A percentile compares a stretch with the other conserved stretches of the same genome.
These are phyloP conservation scores for Fusarium illudens DNA, from an alignment of 2,329 filamentous ascomycete species.

Conservation along the genomic window DNA sequence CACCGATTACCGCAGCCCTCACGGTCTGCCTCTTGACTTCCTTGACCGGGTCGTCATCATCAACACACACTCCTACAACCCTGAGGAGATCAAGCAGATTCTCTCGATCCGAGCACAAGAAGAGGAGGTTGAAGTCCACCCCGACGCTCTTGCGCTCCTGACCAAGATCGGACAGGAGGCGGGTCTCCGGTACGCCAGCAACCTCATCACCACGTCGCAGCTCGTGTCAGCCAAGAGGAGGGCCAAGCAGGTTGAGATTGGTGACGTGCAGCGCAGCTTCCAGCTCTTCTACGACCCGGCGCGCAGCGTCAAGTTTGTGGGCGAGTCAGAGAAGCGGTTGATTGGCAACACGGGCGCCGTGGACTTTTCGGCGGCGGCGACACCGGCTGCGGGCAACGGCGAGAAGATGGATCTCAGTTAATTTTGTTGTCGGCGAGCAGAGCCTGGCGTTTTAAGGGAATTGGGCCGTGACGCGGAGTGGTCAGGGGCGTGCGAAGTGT, in stretches of 20 bases:
- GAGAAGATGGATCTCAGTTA: slow-evolving; percentile 60
- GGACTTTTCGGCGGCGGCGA: slow-evolving; percentile 63
- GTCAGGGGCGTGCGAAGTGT: slow-evolving; percentile 30
- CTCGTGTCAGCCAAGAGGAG: slow-evolving; percentile 86
- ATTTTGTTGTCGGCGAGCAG: slow-evolving; percentile 37
- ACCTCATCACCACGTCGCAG: slow-evolving; percentile 94
- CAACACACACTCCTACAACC: slow-evolving; percentile 84
- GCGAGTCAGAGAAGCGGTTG: slow-evolving; percentile 88
- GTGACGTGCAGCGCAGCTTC: slow-evolving; percentile 94
- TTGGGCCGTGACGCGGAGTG: slow-evolving; percentile 13
- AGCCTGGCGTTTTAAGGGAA: slow-evolving; percentile 45
- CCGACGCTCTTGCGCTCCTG: slow-evolving; percentile 89
- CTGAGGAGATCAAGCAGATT: slow-evolving; percentile 91
- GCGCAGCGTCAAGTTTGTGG: slow-evolving; percentile 89
- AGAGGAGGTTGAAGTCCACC: slow-evolving; percentile 90
- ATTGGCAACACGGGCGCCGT: slow-evolving; percentile 88
- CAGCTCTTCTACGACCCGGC: slow-evolving; percentile 90
- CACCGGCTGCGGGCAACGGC: slow-evolving; percentile 28
- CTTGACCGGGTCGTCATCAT: slow-evolving; percentile 96
- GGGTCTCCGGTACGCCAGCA: slow-evolving; percentile 94
- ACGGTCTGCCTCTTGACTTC: slow-evolving; percentile 94
- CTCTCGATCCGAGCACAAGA: slow-evolving; percentile 91
- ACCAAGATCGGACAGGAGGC: slow-evolving; percentile 96
- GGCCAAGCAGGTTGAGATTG: slow-evolving; percentile 81
- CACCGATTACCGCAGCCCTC: slow-evolving; percentile 91